Percentiles rank a stretch among this genome's conserved stretches.
phyloP scores from a whole-genome alignment of 441 rosid species.

The Jatropha multifida region DNA sequence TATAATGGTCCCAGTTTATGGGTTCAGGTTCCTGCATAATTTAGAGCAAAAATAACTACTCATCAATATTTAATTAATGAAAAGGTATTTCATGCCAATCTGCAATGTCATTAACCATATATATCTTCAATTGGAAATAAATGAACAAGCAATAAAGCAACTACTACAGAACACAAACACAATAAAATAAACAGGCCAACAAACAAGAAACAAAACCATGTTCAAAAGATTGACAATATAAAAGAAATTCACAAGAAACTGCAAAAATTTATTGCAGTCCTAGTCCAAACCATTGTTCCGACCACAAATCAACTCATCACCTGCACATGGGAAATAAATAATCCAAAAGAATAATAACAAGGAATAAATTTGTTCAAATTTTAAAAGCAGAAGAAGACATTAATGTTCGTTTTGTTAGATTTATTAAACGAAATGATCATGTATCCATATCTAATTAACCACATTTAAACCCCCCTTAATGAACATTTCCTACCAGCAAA shows the following conservation, averaged over 20 bases:
- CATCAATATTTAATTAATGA: neutral
- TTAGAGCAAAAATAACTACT: neutral
- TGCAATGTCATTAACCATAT: neutral
- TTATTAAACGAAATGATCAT: neutral
- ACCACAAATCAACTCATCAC: neutral
- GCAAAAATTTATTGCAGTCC: neutral
- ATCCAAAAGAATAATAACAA: neutral
- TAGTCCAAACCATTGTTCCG: slow-evolving; percentile 7
- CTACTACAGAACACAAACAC: neutral
- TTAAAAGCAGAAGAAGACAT: neutral
- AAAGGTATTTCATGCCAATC: neutral
- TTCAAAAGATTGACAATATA: neutral
- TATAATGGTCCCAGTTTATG: slow-evolving; percentile 83
- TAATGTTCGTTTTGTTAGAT: neutral
- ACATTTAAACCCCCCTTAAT: neutral
- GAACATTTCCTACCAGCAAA: neutral
- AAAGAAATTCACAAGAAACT: neutral
- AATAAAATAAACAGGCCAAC: neutral
- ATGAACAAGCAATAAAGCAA: neutral
- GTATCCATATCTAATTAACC: neutral
- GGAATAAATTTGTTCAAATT: neutral
- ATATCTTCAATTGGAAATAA: neutral
- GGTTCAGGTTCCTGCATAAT: slow-evolving; percentile 86
- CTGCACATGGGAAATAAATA: neutral
- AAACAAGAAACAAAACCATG: neutral